phyloP scores from a whole-genome alignment of 2,329 filamentous ascomycete genomes.

The Colletotrichum theobromicola region DNA sequence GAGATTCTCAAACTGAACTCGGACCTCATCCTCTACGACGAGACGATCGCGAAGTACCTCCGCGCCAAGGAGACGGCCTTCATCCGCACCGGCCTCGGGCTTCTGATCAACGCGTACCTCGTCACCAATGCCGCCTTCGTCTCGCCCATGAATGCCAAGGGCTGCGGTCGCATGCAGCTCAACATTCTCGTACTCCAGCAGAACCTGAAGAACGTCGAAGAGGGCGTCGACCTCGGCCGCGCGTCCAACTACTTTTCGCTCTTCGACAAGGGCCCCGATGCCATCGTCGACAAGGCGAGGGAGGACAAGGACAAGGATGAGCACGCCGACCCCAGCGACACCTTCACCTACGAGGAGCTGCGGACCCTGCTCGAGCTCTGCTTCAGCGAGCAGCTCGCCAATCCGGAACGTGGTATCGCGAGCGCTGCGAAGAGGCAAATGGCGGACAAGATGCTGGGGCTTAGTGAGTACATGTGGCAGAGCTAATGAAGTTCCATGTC shows the following conservation, averaged over 20 bases:
- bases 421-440: conserved; percentile 71
- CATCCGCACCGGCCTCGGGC: conserved; percentile 76
- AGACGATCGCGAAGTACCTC: conserved; percentile 76
- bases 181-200: conserved; percentile 96
- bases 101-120: conserved; percentile 80
- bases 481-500: conserved; percentile 31
- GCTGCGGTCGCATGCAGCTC: conserved; percentile 86
- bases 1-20: conserved; percentile 83
- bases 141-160: conserved; percentile 82
- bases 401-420: conserved; percentile 71
- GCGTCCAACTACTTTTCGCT: conserved; percentile 73
- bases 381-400: conserved; percentile 70
- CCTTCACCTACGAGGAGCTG: conserved; percentile 70
- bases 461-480: conserved; percentile 78
- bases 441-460: conserved; percentile 71
- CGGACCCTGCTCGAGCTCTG: conserved; percentile 70
- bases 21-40: conserved; percentile 86
- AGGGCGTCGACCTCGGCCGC: conserved; percentile 66
- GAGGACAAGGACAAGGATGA: conserved; percentile 60
- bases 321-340: conserved; percentile 37
- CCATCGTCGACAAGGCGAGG: conserved; percentile 67
- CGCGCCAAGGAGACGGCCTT: conserved; percentile 75
- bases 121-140: conserved; percentile 74
- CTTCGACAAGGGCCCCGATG: conserved; percentile 69
- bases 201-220: conserved; percentile 92